Base-by-base conservation (phyloP, 257 asterid species). In the Rehmannia glutinosa region DNA sequence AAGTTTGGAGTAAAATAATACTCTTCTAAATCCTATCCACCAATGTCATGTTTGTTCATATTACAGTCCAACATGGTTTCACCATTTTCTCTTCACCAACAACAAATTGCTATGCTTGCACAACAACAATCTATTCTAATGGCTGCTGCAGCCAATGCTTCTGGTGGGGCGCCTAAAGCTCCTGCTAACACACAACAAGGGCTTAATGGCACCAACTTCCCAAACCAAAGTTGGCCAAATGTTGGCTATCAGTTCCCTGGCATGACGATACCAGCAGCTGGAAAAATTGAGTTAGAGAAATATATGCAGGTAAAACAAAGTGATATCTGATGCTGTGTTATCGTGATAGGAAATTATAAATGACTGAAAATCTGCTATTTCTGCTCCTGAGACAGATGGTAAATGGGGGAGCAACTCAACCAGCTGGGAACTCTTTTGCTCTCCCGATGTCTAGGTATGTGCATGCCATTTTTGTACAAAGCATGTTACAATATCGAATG, bases 51-150 rank as follows among this genome's bases (percentile, higher is more conserved):
- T 70, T 71, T 60, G 30, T 66, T 60, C 15, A 11, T 52, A 47
- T 66, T 70, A 71, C 91, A 88, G 96, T 68, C 88, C 68, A 83
- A 86, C 75, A 65, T 75, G 80, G 89, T 82, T 60, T 88, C 96
- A 43, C 96, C 94, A 3, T 85, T 77, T 72, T 68, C 92, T 39
- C 49, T 79, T 66, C 92, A 87, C 78, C 95, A 87, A 53, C 95
- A 87, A 67, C 95, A 87, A 76, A 66, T 87, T 53, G 89, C 87
- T 20, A 79, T 85, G 84, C 75, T 87, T 72, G 87, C 92, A 8
- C 95, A 87, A 46, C 95, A 87, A 66, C 92, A 87, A 75, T 83
- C 95, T 62, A 62, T 85, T 62, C 75, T 87, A 57, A 74, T 81
- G 89, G 92, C 92, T 47, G 73, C 95, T 47, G 89, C 86, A 42